phyloP scores from a whole-genome alignment of 2,329 filamentous ascomycete genomes.

The Thelonectria discophora region DNA sequence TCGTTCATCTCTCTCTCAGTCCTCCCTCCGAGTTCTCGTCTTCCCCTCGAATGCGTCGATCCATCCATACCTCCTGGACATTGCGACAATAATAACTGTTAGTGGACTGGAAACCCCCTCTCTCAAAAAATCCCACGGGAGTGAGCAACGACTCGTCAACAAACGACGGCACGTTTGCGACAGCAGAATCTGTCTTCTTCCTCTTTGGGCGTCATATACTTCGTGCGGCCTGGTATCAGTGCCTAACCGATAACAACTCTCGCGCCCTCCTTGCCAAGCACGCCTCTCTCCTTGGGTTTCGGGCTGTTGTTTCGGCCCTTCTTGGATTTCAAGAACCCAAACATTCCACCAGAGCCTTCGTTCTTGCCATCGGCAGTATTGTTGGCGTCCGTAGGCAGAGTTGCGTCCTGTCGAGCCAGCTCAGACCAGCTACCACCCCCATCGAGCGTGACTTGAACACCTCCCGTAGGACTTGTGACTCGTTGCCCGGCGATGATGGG shows the following conservation, averaged over 20 bases:
- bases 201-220: constrained; percentile 18
- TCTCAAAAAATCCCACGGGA: constrained; percentile 15
- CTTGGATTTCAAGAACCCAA: constrained; percentile 89
- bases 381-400: constrained; percentile 73
- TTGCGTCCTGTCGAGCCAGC: constrained; percentile 83
- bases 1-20: constrained; percentile 30
- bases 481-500: constrained; percentile 70
- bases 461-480: constrained; percentile 80
- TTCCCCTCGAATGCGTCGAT: constrained; percentile 16
- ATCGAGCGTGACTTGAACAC: constrained; percentile 90
- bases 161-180: constrained; percentile 16
- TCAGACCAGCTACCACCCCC: constrained; percentile 92
- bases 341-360: constrained; percentile 78
- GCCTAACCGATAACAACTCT: constrained; percentile 76
- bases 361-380: constrained; percentile 61
- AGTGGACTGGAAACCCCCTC: background rate
- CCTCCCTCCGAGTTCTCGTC: constrained; percentile 18
- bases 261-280: constrained; percentile 93
- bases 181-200: constrained; percentile 14
- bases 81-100: constrained; percentile 13
- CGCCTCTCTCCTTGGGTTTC: constrained; percentile 91
- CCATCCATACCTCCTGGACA: constrained; percentile 17
- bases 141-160: constrained; percentile 14
- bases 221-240: constrained; percentile 21
- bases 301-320: constrained; percentile 91